Base-by-base conservation (phyloP, 306 rosid genomes). In the Lathyrus sativus region DNA sequence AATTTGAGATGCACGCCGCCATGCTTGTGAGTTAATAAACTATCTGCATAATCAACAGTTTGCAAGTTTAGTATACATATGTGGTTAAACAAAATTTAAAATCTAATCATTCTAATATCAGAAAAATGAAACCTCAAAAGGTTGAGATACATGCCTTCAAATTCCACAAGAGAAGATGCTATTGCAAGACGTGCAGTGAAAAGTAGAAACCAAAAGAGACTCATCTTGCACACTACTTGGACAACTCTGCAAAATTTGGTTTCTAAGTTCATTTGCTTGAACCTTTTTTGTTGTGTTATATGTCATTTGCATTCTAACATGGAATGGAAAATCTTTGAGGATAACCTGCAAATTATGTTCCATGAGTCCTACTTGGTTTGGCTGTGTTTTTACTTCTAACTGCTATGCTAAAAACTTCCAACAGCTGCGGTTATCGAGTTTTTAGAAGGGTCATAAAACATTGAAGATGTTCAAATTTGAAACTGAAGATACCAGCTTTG, bases 81-180 rank as follows among this genome's bases (percentile, higher is more conserved):
- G 5, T 31, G 29, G 60, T 3, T 51, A 42, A 28, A 33, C 26
- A 50, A 65, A 38, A 56, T 38, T 46, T 55, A 70, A 29, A 50
- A 62, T 14, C 14, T 28, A 29, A 49, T 31, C 80, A 75, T 62
- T 69, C 33, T 51, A 60, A 17, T 17, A 51, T 18, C 60, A 31
- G 41, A 61, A 43, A 77, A 77, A 57, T 37, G 58, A 15, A 46
- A 46, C 29, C 35, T 19, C 0, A 53, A 53, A 22, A n/a, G 22
- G 1, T 35, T 19, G 24, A 68, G 62, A 57, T 50, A 54, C 85
- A 69, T 81, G 68, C 91, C 89, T 82, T 79, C 71, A 72, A 71
- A 33, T 71, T 74, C 60, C 28, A 53, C 71, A 44, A 74, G 58
- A 53, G 87, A 73, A 24, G 80, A 68, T 37, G 84, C 68, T 50